Percentiles rank a stretch among this genome's conserved stretches.
phyloP scores from a whole-genome alignment of 352 stramenopile species.

The Phytophthora brassicae region DNA sequence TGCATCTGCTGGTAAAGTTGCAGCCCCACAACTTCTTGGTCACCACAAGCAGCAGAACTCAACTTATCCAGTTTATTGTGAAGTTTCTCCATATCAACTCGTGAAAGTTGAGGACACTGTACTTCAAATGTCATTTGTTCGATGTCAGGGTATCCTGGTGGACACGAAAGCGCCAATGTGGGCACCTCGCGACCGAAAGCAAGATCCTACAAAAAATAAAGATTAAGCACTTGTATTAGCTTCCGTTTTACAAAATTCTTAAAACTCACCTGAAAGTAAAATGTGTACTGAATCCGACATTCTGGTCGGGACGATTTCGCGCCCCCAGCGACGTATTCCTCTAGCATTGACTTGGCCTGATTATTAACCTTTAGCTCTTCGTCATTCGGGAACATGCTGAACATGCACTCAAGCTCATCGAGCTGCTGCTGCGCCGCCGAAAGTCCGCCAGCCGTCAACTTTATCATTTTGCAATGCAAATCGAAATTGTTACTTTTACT shows the following conservation, averaged over 20 bases:
- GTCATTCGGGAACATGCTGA: conserved; percentile 63
- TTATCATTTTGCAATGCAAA: neutral
- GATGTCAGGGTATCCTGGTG: conserved; percentile 38
- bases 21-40: conserved; percentile 51
- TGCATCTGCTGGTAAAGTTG: conserved; percentile 70
- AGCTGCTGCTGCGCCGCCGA: conserved; percentile 40
- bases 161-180: conserved; percentile 52
- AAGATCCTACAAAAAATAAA: conserved; percentile 17
- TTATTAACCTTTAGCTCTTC: conserved; percentile 50
- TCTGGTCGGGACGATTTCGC: neutral
- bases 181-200: conserved; percentile 31
- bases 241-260: neutral
- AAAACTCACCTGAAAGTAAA: conserved; percentile 42
- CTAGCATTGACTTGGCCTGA: conserved; percentile 28
- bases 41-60: conserved; percentile 18
- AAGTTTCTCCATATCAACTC: conserved; percentile 41
- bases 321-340: conserved; percentile 10
- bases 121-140: conserved; percentile 45
- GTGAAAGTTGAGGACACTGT: conserved; percentile 49
- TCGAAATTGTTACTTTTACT: neutral
- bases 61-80: conserved; percentile 38
- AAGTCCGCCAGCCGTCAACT: conserved; percentile 1
- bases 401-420: conserved; percentile 78
- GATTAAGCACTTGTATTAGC: conserved; percentile 8
- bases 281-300: conserved; percentile 41